Conservation (phyloP, 2,329 filamentous ascomycete species). For the Elsinoe perseae region DNA sequence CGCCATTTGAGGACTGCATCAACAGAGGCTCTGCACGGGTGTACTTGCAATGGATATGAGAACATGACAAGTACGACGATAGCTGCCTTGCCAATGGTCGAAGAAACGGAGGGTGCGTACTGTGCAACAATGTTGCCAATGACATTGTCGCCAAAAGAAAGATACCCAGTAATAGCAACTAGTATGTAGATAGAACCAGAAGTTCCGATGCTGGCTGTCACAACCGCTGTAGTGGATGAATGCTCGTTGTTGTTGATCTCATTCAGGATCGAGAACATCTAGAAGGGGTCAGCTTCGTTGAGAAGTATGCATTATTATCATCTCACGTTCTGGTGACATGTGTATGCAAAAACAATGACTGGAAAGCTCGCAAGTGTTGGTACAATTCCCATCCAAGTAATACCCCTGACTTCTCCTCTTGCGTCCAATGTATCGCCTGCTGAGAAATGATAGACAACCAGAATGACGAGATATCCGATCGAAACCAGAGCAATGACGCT, state of each 20-base stretch:
- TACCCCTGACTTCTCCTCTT: conserved; percentile 64
- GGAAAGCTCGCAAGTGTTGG: conserved; percentile 78
- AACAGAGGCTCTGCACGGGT: conserved; percentile 90
- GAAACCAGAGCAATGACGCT: conserved; percentile 84
- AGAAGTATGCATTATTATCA: neutral
- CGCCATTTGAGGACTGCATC: conserved; percentile 94
- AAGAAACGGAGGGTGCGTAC: conserved; percentile 71
- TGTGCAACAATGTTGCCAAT: conserved; percentile 89
- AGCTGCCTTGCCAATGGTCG: conserved; percentile 87
- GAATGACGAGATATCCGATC: conserved; percentile 85
- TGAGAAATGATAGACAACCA: conserved; percentile 88
- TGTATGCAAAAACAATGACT: conserved; percentile 98
- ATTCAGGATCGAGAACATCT: conserved; percentile 99
- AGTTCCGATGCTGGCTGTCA: conserved; percentile 75
- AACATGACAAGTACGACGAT: conserved; percentile 96
- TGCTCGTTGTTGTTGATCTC: conserved; percentile 84
- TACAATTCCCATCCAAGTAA: conserved; percentile 72
- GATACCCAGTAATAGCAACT: conserved; percentile 88
- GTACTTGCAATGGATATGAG: conserved; percentile 89
- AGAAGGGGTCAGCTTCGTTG: conserved; percentile 18
- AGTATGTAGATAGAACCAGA: conserved; percentile 82
- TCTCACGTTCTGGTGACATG: conserved; percentile 90
- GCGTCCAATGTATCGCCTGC: conserved; percentile 66
- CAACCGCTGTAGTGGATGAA: conserved; percentile 67
- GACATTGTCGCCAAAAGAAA: conserved; percentile 87